Conservation (phyloP, 495 filamentous ascomycete genomes). For the Wilcoxina mikolae region DNA sequence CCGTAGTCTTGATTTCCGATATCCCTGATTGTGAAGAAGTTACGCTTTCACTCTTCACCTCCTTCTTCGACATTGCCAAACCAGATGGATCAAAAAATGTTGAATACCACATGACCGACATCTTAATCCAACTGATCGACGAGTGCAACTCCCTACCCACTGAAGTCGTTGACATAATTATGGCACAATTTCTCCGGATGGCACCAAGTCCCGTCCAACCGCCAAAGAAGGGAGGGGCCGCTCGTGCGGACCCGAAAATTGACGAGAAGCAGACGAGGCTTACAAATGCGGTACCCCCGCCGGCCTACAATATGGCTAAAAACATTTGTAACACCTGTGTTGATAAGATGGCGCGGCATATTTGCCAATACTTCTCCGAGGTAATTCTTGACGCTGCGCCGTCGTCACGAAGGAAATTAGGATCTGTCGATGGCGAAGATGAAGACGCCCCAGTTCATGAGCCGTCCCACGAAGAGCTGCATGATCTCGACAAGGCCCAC, state of each 20-base stretch:
- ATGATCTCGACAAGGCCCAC: conserved; percentile 80
- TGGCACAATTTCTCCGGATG: conserved; percentile 85
- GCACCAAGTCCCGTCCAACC: conserved; percentile 35
- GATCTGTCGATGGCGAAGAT: conserved; percentile 57
- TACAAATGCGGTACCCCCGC: conserved; percentile 34
- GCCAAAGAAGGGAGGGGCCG: conserved; percentile 2
- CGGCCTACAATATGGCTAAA: conserved; percentile 92
- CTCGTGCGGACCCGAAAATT: conserved; percentile 29
- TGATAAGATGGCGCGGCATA: conserved; percentile 83
- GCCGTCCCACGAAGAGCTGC: conserved; percentile 67
- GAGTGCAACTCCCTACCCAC: conserved; percentile 66
- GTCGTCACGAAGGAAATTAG: conserved; percentile 16
- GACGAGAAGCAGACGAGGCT: conserved; percentile 69
- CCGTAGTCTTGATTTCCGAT: conserved; percentile 84
- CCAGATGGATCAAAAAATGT: conserved; percentile 61
- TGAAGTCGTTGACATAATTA: conserved; percentile 80
- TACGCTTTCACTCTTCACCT: conserved; percentile 63
- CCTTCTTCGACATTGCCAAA: conserved; percentile 85
- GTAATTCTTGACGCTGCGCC: conserved; percentile 80
- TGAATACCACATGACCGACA: conserved; percentile 75
- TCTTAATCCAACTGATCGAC: conserved; percentile 73
- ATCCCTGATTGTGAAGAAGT: conserved; percentile 63
- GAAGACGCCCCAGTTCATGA: conserved; percentile 37
- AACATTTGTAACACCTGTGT: conserved; percentile 78
- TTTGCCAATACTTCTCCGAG: conserved; percentile 94